phyloP scores from a whole-genome alignment of 331 rosid genomes.

The Rhamnella rubrinervis region DNA sequence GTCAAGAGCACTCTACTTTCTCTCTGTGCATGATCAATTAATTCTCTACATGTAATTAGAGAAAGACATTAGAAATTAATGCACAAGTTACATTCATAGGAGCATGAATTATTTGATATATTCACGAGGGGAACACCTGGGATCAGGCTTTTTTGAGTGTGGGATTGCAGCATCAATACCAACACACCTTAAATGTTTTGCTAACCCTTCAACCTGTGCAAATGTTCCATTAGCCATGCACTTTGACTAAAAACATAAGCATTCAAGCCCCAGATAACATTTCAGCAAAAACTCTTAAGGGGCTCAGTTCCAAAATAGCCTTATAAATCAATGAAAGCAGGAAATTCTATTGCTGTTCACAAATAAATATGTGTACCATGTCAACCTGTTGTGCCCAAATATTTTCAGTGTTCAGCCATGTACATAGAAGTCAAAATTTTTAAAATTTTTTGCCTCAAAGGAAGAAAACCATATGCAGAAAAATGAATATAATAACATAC shows the following conservation, averaged over 20 bases:
- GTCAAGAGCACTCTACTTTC: constrained; percentile 80
- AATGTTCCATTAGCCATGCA: constrained; percentile 27
- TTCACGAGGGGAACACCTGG: constrained; percentile 54
- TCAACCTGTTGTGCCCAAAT: background rate
- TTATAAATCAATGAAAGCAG: too few species aligned
- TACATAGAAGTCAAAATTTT: background rate
- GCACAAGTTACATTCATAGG: background rate
- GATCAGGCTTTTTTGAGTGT: constrained; percentile 67
- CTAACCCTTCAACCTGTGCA: constrained; percentile 92
- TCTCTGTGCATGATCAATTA: constrained; percentile 64
- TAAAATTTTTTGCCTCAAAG: constrained; percentile 8
- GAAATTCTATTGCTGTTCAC: too few species aligned
- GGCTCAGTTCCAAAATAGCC: background rate
- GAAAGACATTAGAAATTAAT: background rate
- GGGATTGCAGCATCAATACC: constrained; percentile 95
- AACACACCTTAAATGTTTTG: constrained; percentile 92
- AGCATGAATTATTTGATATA: background rate
- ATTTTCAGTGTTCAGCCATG: constrained; percentile 16
- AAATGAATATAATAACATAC: constrained; percentile 35
- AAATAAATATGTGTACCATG: too few species aligned
- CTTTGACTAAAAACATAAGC: constrained; percentile 16
- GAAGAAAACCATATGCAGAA: constrained; percentile 9
- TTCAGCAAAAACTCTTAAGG: background rate
- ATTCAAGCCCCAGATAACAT: constrained; percentile 25
- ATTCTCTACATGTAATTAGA: constrained; percentile 40